A percentile compares a stretch with the other conserved stretches of the same genome.
Evolutionary conservation across 345 rosid species (phyloP).

Genomic region (Gossypium mustelinum): DNA sequence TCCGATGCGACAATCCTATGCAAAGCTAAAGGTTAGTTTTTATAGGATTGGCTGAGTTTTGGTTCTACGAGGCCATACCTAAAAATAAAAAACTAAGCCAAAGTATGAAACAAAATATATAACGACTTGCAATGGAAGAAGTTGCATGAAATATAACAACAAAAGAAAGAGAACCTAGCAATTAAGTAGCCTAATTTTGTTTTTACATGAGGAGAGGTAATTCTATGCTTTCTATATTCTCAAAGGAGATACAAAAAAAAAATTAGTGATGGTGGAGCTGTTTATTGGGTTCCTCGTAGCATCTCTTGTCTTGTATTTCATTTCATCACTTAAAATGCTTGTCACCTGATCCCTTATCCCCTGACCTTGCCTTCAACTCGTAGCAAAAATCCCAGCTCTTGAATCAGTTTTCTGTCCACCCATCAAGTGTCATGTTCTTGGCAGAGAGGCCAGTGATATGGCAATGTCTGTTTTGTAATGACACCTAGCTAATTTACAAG

Average conservation of each 20-base stretch:
- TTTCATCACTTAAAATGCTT: slow-evolving; percentile 15
- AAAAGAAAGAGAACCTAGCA: background rate
- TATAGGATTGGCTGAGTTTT: no score
- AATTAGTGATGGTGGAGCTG: slow-evolving; percentile 20
- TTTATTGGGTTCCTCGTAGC: slow-evolving; percentile 22
- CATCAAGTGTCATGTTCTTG: slow-evolving; percentile 23
- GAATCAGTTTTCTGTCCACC: background rate
- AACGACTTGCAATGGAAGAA: background rate
- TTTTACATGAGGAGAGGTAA: slow-evolving; percentile 19
- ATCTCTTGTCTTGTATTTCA: slow-evolving; percentile 8
- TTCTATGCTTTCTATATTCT: slow-evolving; percentile 20
- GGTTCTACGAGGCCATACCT: no score
- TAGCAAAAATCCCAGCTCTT: slow-evolving; percentile 2
- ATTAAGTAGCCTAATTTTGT: slow-evolving; percentile 2
- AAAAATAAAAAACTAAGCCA: no score
- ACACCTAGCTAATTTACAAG: background rate
- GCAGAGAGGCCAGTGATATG: background rate
- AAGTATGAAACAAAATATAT: no score
- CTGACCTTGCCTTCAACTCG: slow-evolving; percentile 8
- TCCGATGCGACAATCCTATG: no score
- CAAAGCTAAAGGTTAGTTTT: no score
- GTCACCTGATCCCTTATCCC: slow-evolving; percentile 20
- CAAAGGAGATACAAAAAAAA: slow-evolving; percentile 23
- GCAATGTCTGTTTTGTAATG: background rate
- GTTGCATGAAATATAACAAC: background rate